Base-by-base conservation (phyloP, 352 stramenopile species). In the Aphanomyces invadans region DNA sequence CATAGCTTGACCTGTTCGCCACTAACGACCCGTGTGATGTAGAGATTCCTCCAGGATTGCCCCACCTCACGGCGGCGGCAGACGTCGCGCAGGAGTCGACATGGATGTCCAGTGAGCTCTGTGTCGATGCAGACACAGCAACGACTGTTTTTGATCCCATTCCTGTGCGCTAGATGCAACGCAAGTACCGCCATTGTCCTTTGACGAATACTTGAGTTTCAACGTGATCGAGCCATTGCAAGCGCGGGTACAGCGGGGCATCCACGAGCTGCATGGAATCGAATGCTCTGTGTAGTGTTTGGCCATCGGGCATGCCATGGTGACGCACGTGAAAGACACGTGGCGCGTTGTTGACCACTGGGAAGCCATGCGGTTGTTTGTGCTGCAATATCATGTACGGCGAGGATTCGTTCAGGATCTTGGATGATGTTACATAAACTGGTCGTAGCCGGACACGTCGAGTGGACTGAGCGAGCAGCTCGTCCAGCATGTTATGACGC, bases 351-450 rank as follows among this genome's bases (percentile, higher is more conserved):
- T 48, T 15, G 60, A 59, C 21, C 60, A 67, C 38, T 31, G 55
- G 3, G 19, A 60, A 36, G 36, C 49, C 3, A 5, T 67, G 12
- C 60, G 49, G 3, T 57, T 49, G 42, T 67, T 67, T 45, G 38
- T 67, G 2, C 49, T 67, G 12, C 60, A 57, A 17, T 44, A 67
- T 10, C 60, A 67, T 11, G 59, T 65, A 26, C 15, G 46, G 10
- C 28, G 17, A 15, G 21, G 46, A 48, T 23, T 21, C 11, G 21
- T 64, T 7, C 10, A 32, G 0, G 33, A 11, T 44, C 11, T 46
- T 32, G 44, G n/a, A n/a, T n/a, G n/a, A n/a, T n/a, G n/a, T n/a
- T n/a, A n/a, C n/a, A n/a, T 32, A 9, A 23, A 21, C 53, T 21
- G 5, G 29, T 45, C 57, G 42, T 55, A 65, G 59, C 17, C 45